These are phyloP conservation scores for Phytophthora citricola DNA, from an alignment of 352 stramenopile species.

Conservation along the genomic window DNA sequence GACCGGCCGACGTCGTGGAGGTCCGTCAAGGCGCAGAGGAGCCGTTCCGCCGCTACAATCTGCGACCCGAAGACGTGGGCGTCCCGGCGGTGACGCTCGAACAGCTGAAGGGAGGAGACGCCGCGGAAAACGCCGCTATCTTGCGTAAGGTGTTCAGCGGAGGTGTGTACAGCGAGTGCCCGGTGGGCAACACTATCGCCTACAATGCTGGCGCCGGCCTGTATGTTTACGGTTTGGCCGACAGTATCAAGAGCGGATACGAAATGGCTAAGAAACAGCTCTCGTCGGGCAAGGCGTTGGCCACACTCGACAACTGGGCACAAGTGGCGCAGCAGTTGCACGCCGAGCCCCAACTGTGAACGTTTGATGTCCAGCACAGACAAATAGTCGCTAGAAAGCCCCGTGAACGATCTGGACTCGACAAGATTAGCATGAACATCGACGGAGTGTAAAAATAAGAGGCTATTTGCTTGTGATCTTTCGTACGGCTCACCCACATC, in stretches of 20 bases:
- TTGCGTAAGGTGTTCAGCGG: conserved; percentile 84
- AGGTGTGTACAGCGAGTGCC: conserved; percentile 90
- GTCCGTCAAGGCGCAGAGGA: conserved; percentile 53
- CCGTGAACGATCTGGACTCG: conserved; percentile 16
- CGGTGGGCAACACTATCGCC: conserved; percentile 97
- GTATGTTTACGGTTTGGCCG: conserved; percentile 96
- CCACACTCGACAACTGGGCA: conserved; percentile 71
- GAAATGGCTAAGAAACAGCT: conserved; percentile 82
- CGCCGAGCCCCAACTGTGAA: conserved; percentile 32
- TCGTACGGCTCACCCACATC: not conserved
- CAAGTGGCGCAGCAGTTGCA: conserved; percentile 65
- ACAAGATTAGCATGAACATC: conserved; percentile 35
- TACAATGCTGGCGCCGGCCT: conserved; percentile 98
- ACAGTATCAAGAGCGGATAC: conserved; percentile 90
- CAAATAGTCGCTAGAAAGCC: conserved; percentile 26
- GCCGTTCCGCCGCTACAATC: conserved; percentile 52
- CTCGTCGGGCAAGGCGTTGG: conserved; percentile 64
- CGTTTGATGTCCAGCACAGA: conserved; percentile 24
- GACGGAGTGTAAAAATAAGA: conserved; percentile 41
- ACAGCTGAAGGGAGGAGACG: conserved; percentile 96
- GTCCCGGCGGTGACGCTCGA: conserved; percentile 92
- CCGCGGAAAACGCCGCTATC: conserved; percentile 95
- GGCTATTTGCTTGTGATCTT: conserved; percentile 28
- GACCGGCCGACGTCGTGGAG: conserved; percentile 83
- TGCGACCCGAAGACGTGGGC: conserved; percentile 74